Percentiles rank a stretch among this genome's conserved stretches.
Conservation (phyloP, 2,329 filamentous ascomycete genomes). For the Alternaria ventricosa region DNA sequence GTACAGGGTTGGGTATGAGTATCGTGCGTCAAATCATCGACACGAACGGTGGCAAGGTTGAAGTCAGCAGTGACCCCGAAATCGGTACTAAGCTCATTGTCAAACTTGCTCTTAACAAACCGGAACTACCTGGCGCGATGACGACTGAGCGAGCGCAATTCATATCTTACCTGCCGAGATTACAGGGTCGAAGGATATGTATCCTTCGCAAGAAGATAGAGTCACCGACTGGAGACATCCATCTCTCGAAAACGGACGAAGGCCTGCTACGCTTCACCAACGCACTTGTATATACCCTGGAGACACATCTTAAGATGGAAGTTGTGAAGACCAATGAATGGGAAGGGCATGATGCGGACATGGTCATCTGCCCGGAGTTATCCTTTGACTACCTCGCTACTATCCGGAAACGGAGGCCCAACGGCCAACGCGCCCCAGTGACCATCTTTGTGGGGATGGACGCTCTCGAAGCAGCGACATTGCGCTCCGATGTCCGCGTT, state of each 20-base stretch:
- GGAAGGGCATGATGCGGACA: slow-evolving; percentile 29
- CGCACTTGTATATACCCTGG: slow-evolving; percentile 27
- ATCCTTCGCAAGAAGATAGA: slow-evolving; percentile 26
- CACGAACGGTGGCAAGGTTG: slow-evolving; percentile 36
- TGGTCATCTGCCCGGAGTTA: slow-evolving; percentile 44
- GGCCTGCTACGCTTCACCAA: slow-evolving; percentile 30
- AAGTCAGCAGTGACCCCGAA: slow-evolving; percentile 31
- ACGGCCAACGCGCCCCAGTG: slow-evolving; percentile 22
- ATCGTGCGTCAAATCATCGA: slow-evolving; percentile 41
- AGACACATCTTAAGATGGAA: slow-evolving; percentile 34
- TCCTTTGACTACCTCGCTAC: slow-evolving; percentile 40
- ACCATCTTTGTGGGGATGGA: slow-evolving; percentile 44
- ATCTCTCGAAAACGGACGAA: slow-evolving; percentile 13
- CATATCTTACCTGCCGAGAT: slow-evolving; percentile 21
- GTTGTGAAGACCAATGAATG: slow-evolving; percentile 34
- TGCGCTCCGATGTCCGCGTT: slow-evolving; percentile 42
- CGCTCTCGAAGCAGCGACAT: slow-evolving; percentile 39
- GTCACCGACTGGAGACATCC: background rate
- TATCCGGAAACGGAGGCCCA: slow-evolving; percentile 23
- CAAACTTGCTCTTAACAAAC: slow-evolving; percentile 23
- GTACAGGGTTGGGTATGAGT: slow-evolving; percentile 37
- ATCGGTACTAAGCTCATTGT: slow-evolving; percentile 26
- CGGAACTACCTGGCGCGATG: background rate
- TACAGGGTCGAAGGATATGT: slow-evolving; percentile 32
- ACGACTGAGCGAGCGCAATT: slow-evolving; percentile 17